Conservation (phyloP, 2,329 filamentous ascomycete species). For the Fusarium sacchari region DNA sequence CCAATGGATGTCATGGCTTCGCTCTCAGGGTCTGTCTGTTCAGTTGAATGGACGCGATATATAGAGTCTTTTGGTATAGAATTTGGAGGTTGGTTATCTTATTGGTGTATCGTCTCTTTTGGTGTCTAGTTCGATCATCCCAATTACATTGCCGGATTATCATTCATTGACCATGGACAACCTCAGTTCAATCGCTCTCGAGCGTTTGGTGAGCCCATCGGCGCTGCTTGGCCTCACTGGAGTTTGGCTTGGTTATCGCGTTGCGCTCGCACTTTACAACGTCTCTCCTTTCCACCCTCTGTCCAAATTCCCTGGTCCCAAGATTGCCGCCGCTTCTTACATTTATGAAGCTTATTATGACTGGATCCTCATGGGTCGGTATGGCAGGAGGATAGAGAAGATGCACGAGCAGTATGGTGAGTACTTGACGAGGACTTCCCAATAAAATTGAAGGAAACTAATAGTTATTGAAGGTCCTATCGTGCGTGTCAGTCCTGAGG, state of each 20-base stretch:
- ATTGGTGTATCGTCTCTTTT: not conserved
- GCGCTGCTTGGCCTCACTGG: slow-evolving; percentile 22
- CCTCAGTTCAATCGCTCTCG: not conserved
- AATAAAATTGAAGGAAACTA: not conserved
- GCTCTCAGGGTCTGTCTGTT: fast-evolving
- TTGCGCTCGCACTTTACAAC: slow-evolving; percentile 48
- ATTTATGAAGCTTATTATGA: slow-evolving; percentile 54
- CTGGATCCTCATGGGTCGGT: slow-evolving; percentile 49
- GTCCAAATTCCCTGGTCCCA: slow-evolving; percentile 51
- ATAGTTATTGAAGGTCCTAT: slow-evolving; percentile 44
- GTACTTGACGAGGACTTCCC: not conserved
- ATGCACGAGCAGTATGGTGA: slow-evolving; percentile 53
- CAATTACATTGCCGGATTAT: no score
- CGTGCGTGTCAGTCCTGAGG: slow-evolving; percentile 52
- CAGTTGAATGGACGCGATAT: fast-evolving
- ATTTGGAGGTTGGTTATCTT: not conserved
- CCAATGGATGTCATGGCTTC: no score
- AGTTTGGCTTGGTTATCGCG: slow-evolving; percentile 46
- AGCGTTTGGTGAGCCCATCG: not conserved
- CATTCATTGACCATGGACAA: not conserved
- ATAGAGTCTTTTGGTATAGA: not conserved
- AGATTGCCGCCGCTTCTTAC: slow-evolving; percentile 49
- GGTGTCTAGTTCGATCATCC: fast-evolving
- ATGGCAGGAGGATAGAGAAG: slow-evolving; percentile 47
- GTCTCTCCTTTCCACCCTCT: slow-evolving; percentile 54